Conservation (phyloP, 2,329 filamentous ascomycete genomes). For the Tolypocladium album region DNA sequence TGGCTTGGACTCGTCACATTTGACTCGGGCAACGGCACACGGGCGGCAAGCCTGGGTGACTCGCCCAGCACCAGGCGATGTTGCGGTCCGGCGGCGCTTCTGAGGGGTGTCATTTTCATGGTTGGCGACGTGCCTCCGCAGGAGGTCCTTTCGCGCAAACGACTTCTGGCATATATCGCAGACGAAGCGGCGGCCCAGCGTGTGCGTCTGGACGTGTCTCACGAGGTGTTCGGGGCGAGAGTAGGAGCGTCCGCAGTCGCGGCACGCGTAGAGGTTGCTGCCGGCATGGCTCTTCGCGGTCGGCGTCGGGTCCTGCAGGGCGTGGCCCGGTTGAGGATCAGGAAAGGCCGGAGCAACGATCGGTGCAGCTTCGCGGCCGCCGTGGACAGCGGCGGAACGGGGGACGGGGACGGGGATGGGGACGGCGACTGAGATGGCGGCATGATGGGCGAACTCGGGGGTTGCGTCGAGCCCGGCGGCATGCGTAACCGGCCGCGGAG, state of each 20-base stretch:
- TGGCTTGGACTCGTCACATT: constrained; percentile 44
- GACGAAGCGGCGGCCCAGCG: constrained; percentile 36
- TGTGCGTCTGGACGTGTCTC: constrained; percentile 39
- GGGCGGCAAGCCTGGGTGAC: constrained; percentile 42
- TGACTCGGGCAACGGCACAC: constrained; percentile 41
- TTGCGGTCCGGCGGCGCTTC: constrained; percentile 33
- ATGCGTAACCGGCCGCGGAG: constrained; percentile 12
- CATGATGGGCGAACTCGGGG: background rate
- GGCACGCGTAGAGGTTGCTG: constrained; percentile 35
- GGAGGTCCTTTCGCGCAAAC: constrained; percentile 41
- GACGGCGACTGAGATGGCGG: background rate
- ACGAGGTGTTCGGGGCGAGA: constrained; percentile 44
- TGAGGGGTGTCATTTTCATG: constrained; percentile 38
- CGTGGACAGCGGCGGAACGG: background rate
- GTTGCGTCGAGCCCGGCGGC: background rate
- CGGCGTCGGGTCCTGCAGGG: background rate
- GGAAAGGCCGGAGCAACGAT: background rate
- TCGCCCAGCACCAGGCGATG: constrained; percentile 33
- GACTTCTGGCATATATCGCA: constrained; percentile 42
- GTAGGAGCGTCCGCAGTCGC: constrained; percentile 39
- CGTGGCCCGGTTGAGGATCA: background rate
- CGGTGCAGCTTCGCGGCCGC: background rate
- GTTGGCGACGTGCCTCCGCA: constrained; percentile 41
- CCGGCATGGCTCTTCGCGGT: constrained; percentile 11
- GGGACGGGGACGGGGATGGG: background rate